A percentile compares a stretch with the other conserved stretches of the same genome.
Conservation (phyloP, 441 rosid genomes). For the Euphorbia celastroides region DNA sequence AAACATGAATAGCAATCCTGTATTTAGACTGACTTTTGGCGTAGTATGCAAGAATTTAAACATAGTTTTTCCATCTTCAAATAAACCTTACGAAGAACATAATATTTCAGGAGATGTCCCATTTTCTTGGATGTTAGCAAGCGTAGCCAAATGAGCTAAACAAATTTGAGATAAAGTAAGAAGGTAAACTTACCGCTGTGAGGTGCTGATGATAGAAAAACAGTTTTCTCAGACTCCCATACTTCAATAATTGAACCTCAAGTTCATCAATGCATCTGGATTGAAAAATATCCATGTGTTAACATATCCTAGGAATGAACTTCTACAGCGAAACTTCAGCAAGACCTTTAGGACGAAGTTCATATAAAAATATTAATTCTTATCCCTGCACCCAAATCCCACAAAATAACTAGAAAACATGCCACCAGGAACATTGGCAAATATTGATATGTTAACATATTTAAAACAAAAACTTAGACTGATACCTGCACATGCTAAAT, state of each 20-base stretch:
- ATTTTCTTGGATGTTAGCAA: constrained; percentile 5
- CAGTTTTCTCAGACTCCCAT: constrained; percentile 88
- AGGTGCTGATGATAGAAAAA: constrained; percentile 97
- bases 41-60: no score
- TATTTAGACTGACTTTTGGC: no score
- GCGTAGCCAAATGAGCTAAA: no score
- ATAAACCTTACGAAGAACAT: no score
- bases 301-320: no score
- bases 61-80: no score
- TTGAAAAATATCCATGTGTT: constrained; percentile 17
- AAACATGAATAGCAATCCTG: no score
- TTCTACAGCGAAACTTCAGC: not conserved
- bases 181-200: constrained; percentile 59
- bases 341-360: not conserved
- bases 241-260: constrained; percentile 88
- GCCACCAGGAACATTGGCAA: not conserved
- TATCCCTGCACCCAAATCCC: not conserved
- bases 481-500: not conserved
- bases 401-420: not conserved
- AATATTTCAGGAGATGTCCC: no score
- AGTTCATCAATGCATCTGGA: constrained; percentile 97
- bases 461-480: not conserved
- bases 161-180: constrained; percentile 4
- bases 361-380: not conserved
- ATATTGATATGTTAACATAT: no score